phyloP scores from a whole-genome alignment of 352 stramenopile genomes.

The Pythium aquatile region DNA sequence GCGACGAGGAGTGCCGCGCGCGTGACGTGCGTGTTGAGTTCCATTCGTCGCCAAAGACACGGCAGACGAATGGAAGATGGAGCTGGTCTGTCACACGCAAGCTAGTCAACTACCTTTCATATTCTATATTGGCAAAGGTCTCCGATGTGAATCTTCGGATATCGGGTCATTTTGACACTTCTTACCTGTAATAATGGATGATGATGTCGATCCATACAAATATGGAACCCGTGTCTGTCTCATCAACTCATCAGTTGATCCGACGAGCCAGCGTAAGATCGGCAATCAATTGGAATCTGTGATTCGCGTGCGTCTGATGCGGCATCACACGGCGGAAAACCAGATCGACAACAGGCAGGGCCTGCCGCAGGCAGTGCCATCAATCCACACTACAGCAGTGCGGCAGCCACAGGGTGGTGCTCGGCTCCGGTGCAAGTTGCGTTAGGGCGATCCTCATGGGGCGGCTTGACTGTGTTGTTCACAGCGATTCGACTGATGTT shows the following conservation, averaged over 20 bases:
- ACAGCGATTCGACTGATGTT: too few species aligned
- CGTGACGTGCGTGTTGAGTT: background rate
- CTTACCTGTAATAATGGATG: background rate
- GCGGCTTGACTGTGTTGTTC: too few species aligned
- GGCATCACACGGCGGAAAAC: too few species aligned
- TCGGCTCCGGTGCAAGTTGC: too few species aligned
- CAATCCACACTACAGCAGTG: background rate
- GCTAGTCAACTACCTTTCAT: background rate
- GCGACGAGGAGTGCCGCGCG: too few species aligned
- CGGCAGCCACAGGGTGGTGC: too few species aligned
- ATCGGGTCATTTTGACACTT: background rate
- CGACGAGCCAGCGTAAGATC: background rate
- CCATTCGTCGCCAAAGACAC: background rate
- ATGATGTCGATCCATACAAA: background rate
- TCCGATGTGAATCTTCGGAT: background rate
- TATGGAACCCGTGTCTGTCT: constrained; percentile 5
- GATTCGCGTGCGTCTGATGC: background rate
- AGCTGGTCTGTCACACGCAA: background rate
- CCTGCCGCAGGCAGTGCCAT: background rate
- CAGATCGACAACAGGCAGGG: background rate
- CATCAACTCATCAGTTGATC: background rate
- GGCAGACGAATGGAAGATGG: background rate
- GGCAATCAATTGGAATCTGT: constrained; percentile 3
- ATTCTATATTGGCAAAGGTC: background rate
- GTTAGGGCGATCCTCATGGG: too few species aligned